Evolutionary conservation across 106 monocot genomes (phyloP).

Genomic region (Allium sativum): DNA sequence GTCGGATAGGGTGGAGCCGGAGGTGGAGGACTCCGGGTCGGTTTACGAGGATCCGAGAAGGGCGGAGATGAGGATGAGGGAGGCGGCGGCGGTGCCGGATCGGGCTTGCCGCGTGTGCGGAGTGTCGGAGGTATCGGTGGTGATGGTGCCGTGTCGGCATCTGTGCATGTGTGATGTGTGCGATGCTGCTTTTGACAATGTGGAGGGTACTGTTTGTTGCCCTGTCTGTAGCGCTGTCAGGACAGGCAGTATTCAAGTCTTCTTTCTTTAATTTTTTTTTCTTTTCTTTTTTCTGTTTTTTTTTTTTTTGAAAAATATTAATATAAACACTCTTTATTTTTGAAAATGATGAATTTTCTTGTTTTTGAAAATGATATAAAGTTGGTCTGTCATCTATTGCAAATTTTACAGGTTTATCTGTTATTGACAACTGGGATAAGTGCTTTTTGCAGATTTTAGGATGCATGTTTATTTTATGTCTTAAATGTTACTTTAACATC

Average conservation of each 20-base stretch:
- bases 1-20: constrained; percentile 4
- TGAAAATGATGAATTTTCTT: too few relatives aligned
- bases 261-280: constrained; percentile 11
- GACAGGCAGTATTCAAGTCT: constrained; percentile 32
- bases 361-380: too few relatives aligned
- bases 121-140: constrained; percentile 16
- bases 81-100: constrained; percentile 4
- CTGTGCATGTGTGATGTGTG: constrained; percentile 37
- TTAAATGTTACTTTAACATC: too few relatives aligned
- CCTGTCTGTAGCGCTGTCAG: constrained; percentile 27
- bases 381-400: too few relatives aligned
- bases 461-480: too few relatives aligned
- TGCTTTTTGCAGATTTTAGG: too few relatives aligned
- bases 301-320: too few relatives aligned
- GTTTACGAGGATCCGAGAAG: constrained; percentile 55
- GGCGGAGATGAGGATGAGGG: constrained; percentile 10
- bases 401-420: too few relatives aligned
- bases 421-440: too few relatives aligned
- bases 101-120: constrained; percentile 21
- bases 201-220: constrained; percentile 11
- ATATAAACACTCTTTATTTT: too few relatives aligned
- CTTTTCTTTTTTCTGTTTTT: too few relatives aligned
- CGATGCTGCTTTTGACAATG: constrained; percentile 10
- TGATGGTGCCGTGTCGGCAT: constrained; percentile 45
- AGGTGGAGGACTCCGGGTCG: constrained; percentile 64